Evolutionary conservation across 306 rosid genomes (phyloP).

Genomic region (Pueraria montana): DNA sequence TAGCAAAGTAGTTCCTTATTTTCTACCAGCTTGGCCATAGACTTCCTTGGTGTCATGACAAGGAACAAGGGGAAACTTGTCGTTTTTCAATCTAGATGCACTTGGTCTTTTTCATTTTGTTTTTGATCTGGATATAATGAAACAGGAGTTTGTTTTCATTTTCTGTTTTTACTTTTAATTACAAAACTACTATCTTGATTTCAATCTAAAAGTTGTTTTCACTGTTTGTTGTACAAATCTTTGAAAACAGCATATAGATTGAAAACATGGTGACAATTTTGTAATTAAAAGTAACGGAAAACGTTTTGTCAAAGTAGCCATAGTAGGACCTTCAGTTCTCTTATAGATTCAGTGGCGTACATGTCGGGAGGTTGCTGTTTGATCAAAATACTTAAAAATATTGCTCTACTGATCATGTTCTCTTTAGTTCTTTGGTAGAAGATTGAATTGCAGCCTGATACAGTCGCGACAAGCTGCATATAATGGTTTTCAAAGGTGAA

Average conservation of each 20-base stretch:
- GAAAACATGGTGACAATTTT: background rate
- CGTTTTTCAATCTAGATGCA: background rate
- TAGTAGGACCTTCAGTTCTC: constrained; percentile 8
- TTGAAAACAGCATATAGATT: background rate
- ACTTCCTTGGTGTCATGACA: constrained; percentile 41
- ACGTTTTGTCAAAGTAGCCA: background rate
- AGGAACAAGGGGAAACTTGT: constrained; percentile 24
- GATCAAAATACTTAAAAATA: background rate
- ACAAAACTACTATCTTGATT: background rate
- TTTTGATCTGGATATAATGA: background rate
- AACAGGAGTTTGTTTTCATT: background rate
- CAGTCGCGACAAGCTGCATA: constrained; percentile 7
- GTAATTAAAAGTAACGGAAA: background rate
- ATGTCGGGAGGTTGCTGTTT: constrained; percentile 20
- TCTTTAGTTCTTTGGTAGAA: constrained; percentile 17
- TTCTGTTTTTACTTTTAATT: background rate
- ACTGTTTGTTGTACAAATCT: background rate
- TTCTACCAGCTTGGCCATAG: constrained; percentile 72
- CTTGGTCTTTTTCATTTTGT: background rate
- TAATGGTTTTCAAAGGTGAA: background rate
- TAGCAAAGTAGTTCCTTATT: constrained; percentile 76
- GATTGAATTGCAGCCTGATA: constrained; percentile 20
- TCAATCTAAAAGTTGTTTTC: background rate
- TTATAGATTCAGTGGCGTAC: constrained; percentile 4
- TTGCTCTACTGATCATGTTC: background rate